Conservation (phyloP, 202 grass and related monocot species). For the Brachypodium distachyon region DNA sequence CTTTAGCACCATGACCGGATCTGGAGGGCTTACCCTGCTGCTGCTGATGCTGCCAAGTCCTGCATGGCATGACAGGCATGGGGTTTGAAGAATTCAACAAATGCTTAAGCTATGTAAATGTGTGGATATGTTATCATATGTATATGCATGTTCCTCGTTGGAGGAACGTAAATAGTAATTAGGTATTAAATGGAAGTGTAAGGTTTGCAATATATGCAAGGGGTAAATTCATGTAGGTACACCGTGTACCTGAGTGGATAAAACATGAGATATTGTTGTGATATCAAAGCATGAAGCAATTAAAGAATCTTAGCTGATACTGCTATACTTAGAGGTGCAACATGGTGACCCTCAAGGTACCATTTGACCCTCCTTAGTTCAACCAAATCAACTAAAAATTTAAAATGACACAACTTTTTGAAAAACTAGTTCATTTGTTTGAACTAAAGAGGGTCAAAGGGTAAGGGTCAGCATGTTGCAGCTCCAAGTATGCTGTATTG, state of each 20-base stretch:
- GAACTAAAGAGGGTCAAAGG: too few species aligned
- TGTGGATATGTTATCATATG: background rate
- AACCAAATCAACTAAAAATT: too few species aligned
- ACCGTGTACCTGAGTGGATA: background rate
- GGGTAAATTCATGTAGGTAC: background rate
- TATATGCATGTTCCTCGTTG: background rate
- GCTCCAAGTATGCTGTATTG: too few species aligned
- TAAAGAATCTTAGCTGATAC: too few species aligned
- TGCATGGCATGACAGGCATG: background rate
- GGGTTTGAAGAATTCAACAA: conserved; percentile 17
- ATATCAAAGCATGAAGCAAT: background rate
- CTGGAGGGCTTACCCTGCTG: background rate
- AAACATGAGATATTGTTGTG: background rate
- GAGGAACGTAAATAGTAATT: conserved; percentile 25
- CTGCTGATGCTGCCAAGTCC: background rate
- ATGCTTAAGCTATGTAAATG: conserved; percentile 4
- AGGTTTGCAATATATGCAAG: background rate
- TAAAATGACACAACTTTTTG: too few species aligned
- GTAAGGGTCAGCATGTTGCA: too few species aligned
- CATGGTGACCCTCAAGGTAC: too few species aligned
- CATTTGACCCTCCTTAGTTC: too few species aligned
- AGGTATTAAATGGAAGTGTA: background rate
- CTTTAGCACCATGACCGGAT: background rate
- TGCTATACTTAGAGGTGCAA: too few species aligned
- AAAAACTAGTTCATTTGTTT: too few species aligned